Evolutionary conservation across 768 basidiomycete species (phyloP).

Genomic region (Mycena epipterygia): DNA sequence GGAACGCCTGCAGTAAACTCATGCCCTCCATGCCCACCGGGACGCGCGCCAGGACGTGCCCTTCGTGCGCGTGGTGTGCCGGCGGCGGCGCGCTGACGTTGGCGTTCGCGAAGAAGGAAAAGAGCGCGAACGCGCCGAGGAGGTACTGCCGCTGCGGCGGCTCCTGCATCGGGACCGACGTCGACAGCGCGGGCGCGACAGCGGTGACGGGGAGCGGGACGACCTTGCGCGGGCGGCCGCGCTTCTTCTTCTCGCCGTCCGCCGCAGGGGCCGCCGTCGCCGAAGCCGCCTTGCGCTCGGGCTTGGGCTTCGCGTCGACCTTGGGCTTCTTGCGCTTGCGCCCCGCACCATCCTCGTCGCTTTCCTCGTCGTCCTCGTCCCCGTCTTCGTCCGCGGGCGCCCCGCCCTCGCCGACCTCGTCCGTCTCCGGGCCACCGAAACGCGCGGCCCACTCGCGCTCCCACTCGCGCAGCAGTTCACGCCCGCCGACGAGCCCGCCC

Average conservation of each 20-base stretch:
- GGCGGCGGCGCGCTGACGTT: slow-evolving; percentile 59
- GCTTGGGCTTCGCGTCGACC: slow-evolving; percentile 63
- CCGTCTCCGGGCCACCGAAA: slow-evolving; percentile 83
- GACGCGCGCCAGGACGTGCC: slow-evolving; percentile 64
- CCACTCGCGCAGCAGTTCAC: slow-evolving; percentile 79
- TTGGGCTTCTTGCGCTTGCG: slow-evolving; percentile 76
- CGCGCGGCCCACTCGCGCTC: slow-evolving; percentile 79
- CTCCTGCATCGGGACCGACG: slow-evolving; percentile 33
- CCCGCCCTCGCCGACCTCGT: slow-evolving; percentile 73
- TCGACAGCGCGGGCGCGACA: slow-evolving; percentile 41
- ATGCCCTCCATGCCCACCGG: slow-evolving; percentile 42
- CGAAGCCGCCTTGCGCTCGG: slow-evolving; percentile 53
- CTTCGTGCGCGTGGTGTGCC: slow-evolving; percentile 65
- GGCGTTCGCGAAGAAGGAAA: slow-evolving; percentile 89
- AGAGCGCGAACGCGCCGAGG: slow-evolving; percentile 85
- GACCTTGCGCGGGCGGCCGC: slow-evolving; percentile 85
- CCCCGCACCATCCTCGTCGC: slow-evolving; percentile 60
- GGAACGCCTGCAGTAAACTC: slow-evolving; percentile 73
- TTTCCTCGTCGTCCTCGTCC: slow-evolving; percentile 71
- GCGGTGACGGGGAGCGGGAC: slow-evolving; percentile 60
- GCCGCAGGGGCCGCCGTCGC: slow-evolving; percentile 40
- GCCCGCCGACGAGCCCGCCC: slow-evolving; percentile 79
- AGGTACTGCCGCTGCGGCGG: slow-evolving; percentile 71
- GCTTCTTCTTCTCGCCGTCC: slow-evolving; percentile 80
- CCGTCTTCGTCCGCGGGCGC: slow-evolving; percentile 66